A percentile compares a stretch with the other conserved stretches of the same genome.
Evolutionary conservation across 371 early-diverging fungal genomes (phyloP).

Genomic region (Syncephalis plumigaleata): DNA sequence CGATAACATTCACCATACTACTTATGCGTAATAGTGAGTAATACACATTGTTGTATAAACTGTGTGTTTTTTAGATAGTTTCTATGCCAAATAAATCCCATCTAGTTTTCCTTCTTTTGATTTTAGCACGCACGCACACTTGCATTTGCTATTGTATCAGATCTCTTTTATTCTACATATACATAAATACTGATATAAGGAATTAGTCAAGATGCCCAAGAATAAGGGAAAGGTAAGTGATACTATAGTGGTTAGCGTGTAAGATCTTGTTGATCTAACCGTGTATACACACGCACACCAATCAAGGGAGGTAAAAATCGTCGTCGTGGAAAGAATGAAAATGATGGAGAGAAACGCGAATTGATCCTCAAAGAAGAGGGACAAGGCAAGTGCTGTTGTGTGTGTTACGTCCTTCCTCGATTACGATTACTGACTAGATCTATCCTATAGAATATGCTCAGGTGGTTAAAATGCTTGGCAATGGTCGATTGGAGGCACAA

Average conservation of each 20-base stretch:
- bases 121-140: too few species aligned
- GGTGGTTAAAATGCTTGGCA: constrained; percentile 91
- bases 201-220: constrained; percentile 43
- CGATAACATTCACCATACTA: too few species aligned
- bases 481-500: constrained; percentile 87
- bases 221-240: constrained; percentile 73
- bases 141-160: too few species aligned
- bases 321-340: constrained; percentile 94
- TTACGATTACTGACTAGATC: not conserved
- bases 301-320: constrained; percentile 89
- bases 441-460: constrained; percentile 76
- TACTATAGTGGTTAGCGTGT: not conserved
- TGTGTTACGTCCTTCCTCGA: not conserved
- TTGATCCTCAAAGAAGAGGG: constrained; percentile 88
- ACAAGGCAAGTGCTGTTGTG: constrained; percentile 35
- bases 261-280: too few species aligned
- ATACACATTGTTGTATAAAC: too few species aligned
- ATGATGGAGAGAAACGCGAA: constrained; percentile 88
- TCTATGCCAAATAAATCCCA: too few species aligned
- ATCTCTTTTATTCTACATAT: too few species aligned
- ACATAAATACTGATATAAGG: too few species aligned
- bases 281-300: too few species aligned
- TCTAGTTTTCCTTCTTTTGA: too few species aligned
- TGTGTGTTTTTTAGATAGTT: too few species aligned
- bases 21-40: too few species aligned